Conservation (phyloP, 1,284 basidiomycete species). For the Leccinum fallax region DNA sequence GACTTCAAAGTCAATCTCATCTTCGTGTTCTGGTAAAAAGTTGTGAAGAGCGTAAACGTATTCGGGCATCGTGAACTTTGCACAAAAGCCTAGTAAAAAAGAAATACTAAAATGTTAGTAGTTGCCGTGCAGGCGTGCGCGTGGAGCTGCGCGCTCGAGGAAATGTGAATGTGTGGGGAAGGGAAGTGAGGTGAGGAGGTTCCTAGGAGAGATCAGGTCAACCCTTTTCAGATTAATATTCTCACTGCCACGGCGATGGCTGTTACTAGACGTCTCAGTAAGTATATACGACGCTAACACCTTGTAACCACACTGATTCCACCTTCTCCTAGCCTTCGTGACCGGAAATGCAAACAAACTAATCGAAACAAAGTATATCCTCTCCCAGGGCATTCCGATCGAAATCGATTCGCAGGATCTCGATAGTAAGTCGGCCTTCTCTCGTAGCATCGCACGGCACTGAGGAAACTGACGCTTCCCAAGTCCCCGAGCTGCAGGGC, state of each 20-base stretch:
- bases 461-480: background rate
- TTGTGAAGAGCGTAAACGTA: slow-evolving; percentile 84
- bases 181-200: background rate
- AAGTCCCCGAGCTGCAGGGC: slow-evolving; percentile 94
- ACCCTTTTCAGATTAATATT: background rate
- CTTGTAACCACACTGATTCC: slow-evolving; percentile 1
- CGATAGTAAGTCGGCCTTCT: slow-evolving; percentile 55
- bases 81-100: background rate
- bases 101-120: background rate
- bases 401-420: slow-evolving; percentile 69
- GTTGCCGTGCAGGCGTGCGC: background rate
- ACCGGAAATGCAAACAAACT: slow-evolving; percentile 96
- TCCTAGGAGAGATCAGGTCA: background rate
- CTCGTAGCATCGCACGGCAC: background rate
- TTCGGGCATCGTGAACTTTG: slow-evolving; percentile 41
- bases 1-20: slow-evolving; percentile 87
- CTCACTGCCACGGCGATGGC: slow-evolving; percentile 16
- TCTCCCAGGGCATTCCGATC: slow-evolving; percentile 60
- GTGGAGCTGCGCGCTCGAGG: too few species aligned
- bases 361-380: slow-evolving; percentile 82
- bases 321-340: slow-evolving; percentile 70
- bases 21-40: slow-evolving; percentile 90
- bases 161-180: too few species aligned
- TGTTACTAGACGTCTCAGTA: slow-evolving; percentile 26
- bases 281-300: background rate